Evolutionary conservation across 2,329 filamentous ascomycete genomes (phyloP).

Genomic region (Neobulgaria alba): DNA sequence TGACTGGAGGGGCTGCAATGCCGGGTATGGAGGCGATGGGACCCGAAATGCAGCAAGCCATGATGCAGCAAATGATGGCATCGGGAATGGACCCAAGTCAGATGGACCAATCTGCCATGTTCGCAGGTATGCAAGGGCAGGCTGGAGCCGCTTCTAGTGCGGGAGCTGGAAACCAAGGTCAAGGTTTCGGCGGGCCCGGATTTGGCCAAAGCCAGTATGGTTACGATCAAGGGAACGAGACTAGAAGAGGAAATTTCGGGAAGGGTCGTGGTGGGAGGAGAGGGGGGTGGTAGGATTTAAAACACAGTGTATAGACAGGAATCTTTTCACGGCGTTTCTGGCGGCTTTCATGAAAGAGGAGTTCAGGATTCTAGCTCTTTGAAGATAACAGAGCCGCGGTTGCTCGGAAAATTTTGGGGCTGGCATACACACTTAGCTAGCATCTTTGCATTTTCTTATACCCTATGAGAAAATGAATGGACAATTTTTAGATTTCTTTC

Average conservation of each 20-base stretch:
- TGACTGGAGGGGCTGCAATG: conserved; percentile 37
- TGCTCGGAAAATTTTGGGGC: too few species aligned
- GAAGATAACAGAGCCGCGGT: too few species aligned
- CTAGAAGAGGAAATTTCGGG: conserved; percentile 25
- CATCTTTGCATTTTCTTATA: too few species aligned
- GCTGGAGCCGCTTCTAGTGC: conserved; percentile 34
- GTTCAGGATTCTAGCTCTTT: background rate
- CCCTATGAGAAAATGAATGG: too few species aligned
- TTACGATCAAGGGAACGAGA: conserved; percentile 26
- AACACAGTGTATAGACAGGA: background rate
- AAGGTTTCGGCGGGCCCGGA: conserved; percentile 42
- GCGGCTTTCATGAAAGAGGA: background rate
- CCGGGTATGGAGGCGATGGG: conserved; percentile 54
- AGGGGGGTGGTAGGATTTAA: conserved; percentile 14
- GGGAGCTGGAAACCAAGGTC: conserved; percentile 37
- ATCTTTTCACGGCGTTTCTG: background rate
- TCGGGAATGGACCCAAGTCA: conserved; percentile 56
- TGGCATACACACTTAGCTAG: too few species aligned
- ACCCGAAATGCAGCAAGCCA: conserved; percentile 59
- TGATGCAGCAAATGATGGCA: conserved; percentile 65
- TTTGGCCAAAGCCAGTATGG: conserved; percentile 32
- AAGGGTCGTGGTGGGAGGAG: conserved; percentile 25
- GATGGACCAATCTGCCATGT: conserved; percentile 58
- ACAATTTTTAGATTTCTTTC: too few species aligned
- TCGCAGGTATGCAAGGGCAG: conserved; percentile 44